phyloP scores from a whole-genome alignment of 257 asterid species.

The Rehmannia glutinosa region DNA sequence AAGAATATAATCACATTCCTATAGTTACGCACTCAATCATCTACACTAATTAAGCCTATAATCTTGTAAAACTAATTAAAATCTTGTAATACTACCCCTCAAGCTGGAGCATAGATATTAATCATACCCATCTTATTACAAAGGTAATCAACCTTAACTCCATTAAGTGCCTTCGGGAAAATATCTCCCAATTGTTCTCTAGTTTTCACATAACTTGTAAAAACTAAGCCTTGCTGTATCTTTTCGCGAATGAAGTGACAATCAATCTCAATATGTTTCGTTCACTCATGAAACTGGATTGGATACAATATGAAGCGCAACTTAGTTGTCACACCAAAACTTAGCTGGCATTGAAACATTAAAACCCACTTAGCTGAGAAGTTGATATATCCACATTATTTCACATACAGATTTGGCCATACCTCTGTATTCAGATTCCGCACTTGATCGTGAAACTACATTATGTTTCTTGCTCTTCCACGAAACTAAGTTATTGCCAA shows the following conservation, averaged over 20 bases:
- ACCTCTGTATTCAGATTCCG: not conserved
- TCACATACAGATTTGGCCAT: not conserved
- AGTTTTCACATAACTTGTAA: not conserved
- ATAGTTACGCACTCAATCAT: no score
- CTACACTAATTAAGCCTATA: no score
- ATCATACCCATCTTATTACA: conserved; percentile 2
- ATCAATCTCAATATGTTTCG: not conserved
- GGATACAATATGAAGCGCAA: not conserved
- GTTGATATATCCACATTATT: not conserved
- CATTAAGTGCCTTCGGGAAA: not conserved
- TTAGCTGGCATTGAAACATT: not conserved
- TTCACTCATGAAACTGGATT: not conserved
- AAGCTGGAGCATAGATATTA: not conserved
- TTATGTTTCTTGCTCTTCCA: conserved; percentile 12
- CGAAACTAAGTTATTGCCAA: not conserved
- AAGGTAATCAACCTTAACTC: not conserved
- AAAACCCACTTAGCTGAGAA: not conserved
- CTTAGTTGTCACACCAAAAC: not conserved
- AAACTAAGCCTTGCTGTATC: not conserved
- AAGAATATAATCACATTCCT: no score
- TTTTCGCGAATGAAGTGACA: not conserved
- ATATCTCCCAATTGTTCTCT: not conserved
- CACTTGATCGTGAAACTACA: not conserved
- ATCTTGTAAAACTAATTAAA: no score
- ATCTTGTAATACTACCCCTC: no score